Percentiles rank a stretch among this genome's conserved stretches.
Evolutionary conservation across 1,284 basidiomycete genomes (phyloP).

Genomic region (Singerocomus rubriflavus): DNA sequence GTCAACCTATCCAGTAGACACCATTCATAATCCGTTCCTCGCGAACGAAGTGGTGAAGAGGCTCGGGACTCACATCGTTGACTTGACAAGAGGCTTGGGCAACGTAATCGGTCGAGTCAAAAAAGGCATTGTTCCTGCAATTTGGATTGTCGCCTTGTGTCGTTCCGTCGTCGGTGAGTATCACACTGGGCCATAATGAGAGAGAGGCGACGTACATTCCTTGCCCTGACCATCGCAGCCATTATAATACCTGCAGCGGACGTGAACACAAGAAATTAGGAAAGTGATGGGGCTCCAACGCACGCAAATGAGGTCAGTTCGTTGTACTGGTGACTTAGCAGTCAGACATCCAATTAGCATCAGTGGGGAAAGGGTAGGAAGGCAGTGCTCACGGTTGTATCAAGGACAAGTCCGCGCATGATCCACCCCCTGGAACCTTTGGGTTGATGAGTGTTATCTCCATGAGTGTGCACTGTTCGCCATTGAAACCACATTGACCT

Average conservation of each 20-base stretch:
- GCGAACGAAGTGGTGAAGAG: background rate
- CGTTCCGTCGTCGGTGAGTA: background rate
- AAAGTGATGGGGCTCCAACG: conserved; percentile 9
- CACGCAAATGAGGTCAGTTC: conserved; percentile 29
- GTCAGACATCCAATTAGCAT: background rate
- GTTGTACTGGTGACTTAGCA: conserved; percentile 21
- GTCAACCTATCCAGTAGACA: too few species aligned
- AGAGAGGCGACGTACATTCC: conserved; percentile 16
- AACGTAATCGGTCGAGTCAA: conserved; percentile 36
- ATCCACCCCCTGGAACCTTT: conserved; percentile 38
- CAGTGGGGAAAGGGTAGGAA: background rate
- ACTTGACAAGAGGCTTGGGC: conserved; percentile 39
- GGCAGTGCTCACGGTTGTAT: conserved; percentile 38
- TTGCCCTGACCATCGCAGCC: conserved; percentile 26
- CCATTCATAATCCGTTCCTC: too few species aligned
- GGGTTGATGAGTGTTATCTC: conserved; percentile 46
- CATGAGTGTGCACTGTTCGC: conserved; percentile 41
- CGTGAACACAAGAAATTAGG: conserved; percentile 3
- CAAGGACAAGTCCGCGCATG: conserved; percentile 44
- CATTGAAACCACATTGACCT: conserved; percentile 39
- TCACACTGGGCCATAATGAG: fast-evolving
- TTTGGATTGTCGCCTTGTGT: conserved; percentile 6
- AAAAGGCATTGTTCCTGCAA: conserved; percentile 39
- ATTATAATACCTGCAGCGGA: conserved; percentile 18
- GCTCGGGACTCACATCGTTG: conserved; percentile 23